Evolutionary conservation across 768 basidiomycete species (phyloP).

Genomic region (Gautieria morchelliformis): DNA sequence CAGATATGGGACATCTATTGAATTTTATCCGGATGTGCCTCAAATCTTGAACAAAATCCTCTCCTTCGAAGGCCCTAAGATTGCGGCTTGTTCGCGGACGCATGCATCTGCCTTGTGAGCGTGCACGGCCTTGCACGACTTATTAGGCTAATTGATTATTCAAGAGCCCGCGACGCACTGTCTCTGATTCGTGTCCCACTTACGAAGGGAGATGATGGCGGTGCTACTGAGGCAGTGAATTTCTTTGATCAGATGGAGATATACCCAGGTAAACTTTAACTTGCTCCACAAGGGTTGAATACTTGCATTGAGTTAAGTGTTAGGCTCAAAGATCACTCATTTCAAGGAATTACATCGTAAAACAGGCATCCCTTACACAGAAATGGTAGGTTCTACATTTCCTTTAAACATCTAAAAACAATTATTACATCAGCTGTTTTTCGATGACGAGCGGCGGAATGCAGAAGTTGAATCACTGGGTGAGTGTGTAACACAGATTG

Average conservation of each 20-base stretch:
- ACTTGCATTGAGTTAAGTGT: background rate
- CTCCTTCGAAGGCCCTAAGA: slow-evolving; percentile 33
- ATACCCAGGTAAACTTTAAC: slow-evolving; percentile 44
- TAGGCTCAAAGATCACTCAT: slow-evolving; percentile 74
- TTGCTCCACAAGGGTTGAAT: background rate
- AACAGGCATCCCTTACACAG: slow-evolving; percentile 68
- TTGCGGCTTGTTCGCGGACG: slow-evolving; percentile 74
- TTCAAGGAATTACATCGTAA: slow-evolving; percentile 65
- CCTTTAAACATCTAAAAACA: background rate
- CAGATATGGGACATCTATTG: slow-evolving; percentile 46
- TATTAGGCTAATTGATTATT: background rate
- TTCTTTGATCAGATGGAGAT: slow-evolving; percentile 69
- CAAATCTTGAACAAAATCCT: slow-evolving; percentile 55
- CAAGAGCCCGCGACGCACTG: slow-evolving; percentile 71
- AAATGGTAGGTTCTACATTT: slow-evolving; percentile 48
- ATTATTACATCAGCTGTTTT: slow-evolving; percentile 34
- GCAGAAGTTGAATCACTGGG: slow-evolving; percentile 54
- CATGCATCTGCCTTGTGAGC: slow-evolving; percentile 57
- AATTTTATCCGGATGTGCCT: slow-evolving; percentile 73
- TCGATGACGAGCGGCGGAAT: slow-evolving; percentile 63
- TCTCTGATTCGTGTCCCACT: slow-evolving; percentile 43
- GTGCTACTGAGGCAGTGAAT: slow-evolving; percentile 38
- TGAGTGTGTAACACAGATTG: slow-evolving; percentile 12
- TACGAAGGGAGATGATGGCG: slow-evolving; percentile 16
- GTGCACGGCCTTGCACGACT: background rate